phyloP scores from a whole-genome alignment of 805 yeast species.

The Wickerhamomyces alni region DNA sequence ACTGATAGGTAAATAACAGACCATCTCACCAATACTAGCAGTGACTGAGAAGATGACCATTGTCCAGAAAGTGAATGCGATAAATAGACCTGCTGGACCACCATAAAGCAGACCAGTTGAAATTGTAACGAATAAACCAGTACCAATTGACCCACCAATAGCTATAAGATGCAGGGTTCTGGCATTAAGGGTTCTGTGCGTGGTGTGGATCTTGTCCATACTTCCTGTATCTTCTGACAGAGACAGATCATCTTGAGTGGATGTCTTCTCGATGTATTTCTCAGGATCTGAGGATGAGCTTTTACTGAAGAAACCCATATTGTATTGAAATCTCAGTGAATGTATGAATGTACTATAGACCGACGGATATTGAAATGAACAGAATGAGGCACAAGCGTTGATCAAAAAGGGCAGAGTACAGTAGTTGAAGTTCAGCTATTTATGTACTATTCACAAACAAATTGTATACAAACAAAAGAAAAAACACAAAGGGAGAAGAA shows the following conservation, averaged over 20 bases:
- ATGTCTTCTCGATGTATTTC: background rate
- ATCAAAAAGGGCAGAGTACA: too few species aligned
- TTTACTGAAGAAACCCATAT: too few species aligned
- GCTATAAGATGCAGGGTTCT: conserved; percentile 62
- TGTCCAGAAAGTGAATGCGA: conserved; percentile 62
- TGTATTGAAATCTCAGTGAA: too few species aligned
- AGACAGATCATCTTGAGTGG: background rate
- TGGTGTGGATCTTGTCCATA: conserved; percentile 4
- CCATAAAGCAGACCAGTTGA: conserved; percentile 50
- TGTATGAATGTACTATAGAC: too few species aligned
- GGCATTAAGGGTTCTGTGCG: conserved; percentile 29
- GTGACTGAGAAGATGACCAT: conserved; percentile 57
- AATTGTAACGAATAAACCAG: conserved; percentile 56
- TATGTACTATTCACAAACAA: too few species aligned
- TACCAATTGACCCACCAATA: conserved; percentile 62
- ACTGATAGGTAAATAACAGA: conserved; percentile 54
- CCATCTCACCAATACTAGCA: conserved; percentile 58
- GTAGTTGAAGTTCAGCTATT: too few species aligned
- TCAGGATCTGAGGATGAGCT: background rate
- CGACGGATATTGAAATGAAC: too few species aligned
- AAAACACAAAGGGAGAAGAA: too few species aligned
- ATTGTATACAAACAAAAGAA: too few species aligned
- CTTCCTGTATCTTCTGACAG: conserved; percentile 7
- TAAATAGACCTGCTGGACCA: conserved; percentile 48
- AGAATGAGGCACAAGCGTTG: too few species aligned